Base-by-base conservation (phyloP, 441 rosid species). In the Erodium chrysanthum region DNA sequence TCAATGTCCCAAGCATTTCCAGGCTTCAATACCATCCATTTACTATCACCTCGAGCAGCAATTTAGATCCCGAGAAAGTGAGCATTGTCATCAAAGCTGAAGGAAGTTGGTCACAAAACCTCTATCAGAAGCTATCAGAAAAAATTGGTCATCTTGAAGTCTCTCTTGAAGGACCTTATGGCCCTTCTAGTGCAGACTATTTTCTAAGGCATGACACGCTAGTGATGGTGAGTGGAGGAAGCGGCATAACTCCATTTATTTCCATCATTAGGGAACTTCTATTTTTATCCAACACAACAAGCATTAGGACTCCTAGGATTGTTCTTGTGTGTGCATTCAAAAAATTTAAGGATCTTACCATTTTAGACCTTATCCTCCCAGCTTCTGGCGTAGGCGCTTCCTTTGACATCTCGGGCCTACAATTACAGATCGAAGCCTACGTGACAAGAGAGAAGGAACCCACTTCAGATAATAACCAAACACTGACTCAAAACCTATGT, bases 171-270 rank as follows among this genome's bases (percentile, higher is more conserved):
- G 88, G 88, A 21, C 88, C 88, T 25, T 84, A 84, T 37, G 88
- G 88, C 54, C 86, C 86, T 50, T 66, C 64, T 63, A 69, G 85
- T 42, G 62, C 82, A 6, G 33, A 25, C 9, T 29, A 27, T 33
- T 52, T 61, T 62, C 59, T 11, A 63, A 89, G 96, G 88, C 88
- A 86, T 31, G 96, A 86, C 18, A 80, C 71, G 22, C 79, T 93
- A 9, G 89, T 91, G 66, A 81, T 91, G 97, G 88, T 93, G 76
- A 83, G 98, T n/a, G 98, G 98, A 79, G 97, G 98, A 61, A 93
- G 97, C 71, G 98, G 98, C 11, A 84, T 93, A 11, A 86, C 93
- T 12, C 96, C 97, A 1, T 88, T 91, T 77, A 81, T 91, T 63
- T 91, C 97, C 15, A 64, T 93, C 65, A 81, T 89, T 29, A 77